Base-by-base conservation (phyloP, 2,329 filamentous ascomycete species). In the Leptosphaerulina australis region DNA sequence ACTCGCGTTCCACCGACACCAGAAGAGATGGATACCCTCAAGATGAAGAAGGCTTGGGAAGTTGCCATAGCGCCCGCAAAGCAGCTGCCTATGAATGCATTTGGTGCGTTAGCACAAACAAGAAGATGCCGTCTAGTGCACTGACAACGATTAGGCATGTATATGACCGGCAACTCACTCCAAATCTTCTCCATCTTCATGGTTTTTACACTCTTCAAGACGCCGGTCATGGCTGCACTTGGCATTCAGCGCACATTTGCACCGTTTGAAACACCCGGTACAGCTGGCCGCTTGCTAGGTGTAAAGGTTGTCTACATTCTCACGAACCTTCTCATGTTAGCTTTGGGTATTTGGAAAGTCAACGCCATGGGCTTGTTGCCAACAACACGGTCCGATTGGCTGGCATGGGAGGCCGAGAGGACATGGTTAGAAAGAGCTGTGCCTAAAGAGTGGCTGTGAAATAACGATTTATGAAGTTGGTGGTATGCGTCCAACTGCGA, bases 131-230 rank as follows among this genome's bases (percentile, higher is more conserved):
- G 29, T 17, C 2, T 21, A 11, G 7, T 24, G 58, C 36, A 20
- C 46, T 50, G 12, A 45, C 22, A 1, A 2, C 21, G 5, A 11
- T 5, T 21, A 75, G 72, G 73, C 87, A 97, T 97, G 91, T 99
- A 99, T 82, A 99, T 99, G 94, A 95, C 93, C 24, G 94, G 94
- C 67, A 99, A 97, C 78, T 91, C 90, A 55, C 84, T 99, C 36
- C 94, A 99, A 73, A 97, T 99, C 61, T 99, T 99, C 80, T 95
- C 89, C 76, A 97, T 99, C 76, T 97, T 97, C 91, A 99, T 97
- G 92, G 93, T 97, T 14, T 92, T 93, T 67, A 97, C 97, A 88
- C 87, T 96, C 35, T 99, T 99, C 82, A 97, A 97, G 81, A 95
- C 90, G 61, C 94, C 94, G 8, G 82, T 99, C 53, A 84, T 90